Evolutionary conservation across 208 protist genomes (phyloP).

Genomic region (Leishmania arabica): DNA sequence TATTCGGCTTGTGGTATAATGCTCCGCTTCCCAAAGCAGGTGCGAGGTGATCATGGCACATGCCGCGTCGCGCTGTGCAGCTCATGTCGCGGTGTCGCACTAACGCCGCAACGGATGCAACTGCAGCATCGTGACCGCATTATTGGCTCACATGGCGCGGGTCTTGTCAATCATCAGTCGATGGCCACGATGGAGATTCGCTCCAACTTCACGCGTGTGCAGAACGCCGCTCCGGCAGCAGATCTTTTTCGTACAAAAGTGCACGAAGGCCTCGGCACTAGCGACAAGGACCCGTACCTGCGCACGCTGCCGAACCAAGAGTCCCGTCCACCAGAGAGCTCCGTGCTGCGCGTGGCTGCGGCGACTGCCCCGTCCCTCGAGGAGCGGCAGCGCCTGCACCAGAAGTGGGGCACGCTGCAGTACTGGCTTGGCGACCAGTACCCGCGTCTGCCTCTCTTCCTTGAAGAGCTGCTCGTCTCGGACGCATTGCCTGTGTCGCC

Average conservation of each 20-base stretch:
- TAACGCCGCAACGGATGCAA: slow-evolving; percentile 21
- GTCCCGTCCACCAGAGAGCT: slow-evolving; percentile 55
- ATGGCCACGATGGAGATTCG: slow-evolving; percentile 38
- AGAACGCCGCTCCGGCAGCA: slow-evolving; percentile 53
- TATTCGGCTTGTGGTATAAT: background rate
- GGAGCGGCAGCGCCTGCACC: slow-evolving; percentile 40
- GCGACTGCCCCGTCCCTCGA: slow-evolving; percentile 50
- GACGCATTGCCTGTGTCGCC: slow-evolving; percentile 63
- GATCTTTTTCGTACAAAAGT: slow-evolving; percentile 79
- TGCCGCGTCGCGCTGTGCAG: slow-evolving; percentile 2
- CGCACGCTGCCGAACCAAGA: slow-evolving; percentile 77
- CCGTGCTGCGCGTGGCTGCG: slow-evolving; percentile 43
- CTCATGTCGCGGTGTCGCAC: slow-evolving; percentile 10
- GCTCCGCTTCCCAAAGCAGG: slow-evolving; percentile 4
- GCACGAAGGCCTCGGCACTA: slow-evolving; percentile 81
- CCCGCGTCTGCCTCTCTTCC: slow-evolving; percentile 64
- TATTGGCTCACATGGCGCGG: slow-evolving; percentile 66
- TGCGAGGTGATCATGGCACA: background rate
- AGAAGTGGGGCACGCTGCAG: slow-evolving; percentile 58
- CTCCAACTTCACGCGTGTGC: slow-evolving; percentile 30
- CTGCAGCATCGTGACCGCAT: slow-evolving; percentile 66
- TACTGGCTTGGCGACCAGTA: slow-evolving; percentile 72
- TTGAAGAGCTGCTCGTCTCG: slow-evolving; percentile 46
- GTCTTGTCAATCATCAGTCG: slow-evolving; percentile 59
- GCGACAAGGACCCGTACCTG: slow-evolving; percentile 69